Percentiles rank a stretch among this genome's conserved stretches.
Conservation (phyloP, 495 filamentous ascomycete species). For the Bacidia gigantensis region DNA sequence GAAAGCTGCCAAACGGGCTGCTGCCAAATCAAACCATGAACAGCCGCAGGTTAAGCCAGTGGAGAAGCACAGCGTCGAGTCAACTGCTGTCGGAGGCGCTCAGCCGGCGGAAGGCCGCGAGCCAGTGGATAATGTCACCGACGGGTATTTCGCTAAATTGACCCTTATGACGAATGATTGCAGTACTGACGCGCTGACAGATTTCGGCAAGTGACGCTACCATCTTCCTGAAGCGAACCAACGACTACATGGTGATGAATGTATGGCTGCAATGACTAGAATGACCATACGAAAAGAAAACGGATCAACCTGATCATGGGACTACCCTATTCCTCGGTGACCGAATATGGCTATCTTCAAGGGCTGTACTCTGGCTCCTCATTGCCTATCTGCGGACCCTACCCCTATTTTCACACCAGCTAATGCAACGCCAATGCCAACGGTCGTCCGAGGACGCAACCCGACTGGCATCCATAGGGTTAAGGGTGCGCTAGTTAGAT, state of each 20-base stretch:
- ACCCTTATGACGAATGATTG: neutral
- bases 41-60: constrained; percentile 30
- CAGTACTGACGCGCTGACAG: neutral
- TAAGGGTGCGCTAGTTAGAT: neutral
- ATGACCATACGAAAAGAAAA: too few species aligned
- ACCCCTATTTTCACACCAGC: neutral
- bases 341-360: neutral
- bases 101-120: constrained; percentile 16
- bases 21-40: constrained; percentile 27
- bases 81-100: constrained; percentile 21
- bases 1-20: constrained; percentile 44
- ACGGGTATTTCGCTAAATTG: constrained; percentile 21
- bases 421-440: neutral
- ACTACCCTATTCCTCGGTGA: too few species aligned
- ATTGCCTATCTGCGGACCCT: neutral
- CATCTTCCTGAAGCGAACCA: constrained; percentile 18
- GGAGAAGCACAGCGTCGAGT: constrained; percentile 31
- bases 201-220: constrained; percentile 25
- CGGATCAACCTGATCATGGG: too few species aligned
- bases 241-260: neutral
- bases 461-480: neutral
- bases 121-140: constrained; percentile 25
- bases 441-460: neutral
- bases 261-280: too few species aligned
- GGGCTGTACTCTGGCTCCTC: neutral